phyloP scores from a whole-genome alignment of 129 eudicot species.

The Glebionis coronaria region DNA sequence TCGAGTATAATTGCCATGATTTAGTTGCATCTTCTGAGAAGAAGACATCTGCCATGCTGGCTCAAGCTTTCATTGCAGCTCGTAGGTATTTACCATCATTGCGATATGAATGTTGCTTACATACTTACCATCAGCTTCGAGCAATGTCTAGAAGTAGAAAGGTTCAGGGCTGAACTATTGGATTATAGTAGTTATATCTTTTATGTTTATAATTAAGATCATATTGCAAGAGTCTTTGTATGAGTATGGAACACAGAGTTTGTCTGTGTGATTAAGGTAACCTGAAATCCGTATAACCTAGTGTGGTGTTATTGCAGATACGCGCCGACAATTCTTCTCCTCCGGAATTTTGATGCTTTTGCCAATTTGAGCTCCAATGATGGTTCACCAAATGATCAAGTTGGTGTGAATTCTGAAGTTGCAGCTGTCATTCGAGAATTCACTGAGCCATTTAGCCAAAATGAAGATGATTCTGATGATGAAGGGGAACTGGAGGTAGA shows the following conservation, averaged over 20 bases:
- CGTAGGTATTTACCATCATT: conserved; percentile 54
- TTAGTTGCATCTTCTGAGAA: conserved; percentile 74
- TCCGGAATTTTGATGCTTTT: conserved; percentile 84
- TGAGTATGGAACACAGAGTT: conserved; percentile 2
- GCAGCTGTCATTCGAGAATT: conserved; percentile 77
- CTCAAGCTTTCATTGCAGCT: conserved; percentile 77
- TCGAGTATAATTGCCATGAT: conserved; percentile 74
- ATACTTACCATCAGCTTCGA: too few species aligned
- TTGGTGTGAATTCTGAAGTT: conserved; percentile 73
- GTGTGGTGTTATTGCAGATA: conserved; percentile 47
- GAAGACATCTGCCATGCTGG: conserved; percentile 60
- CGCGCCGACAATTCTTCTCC: conserved; percentile 85
- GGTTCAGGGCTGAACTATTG: not conserved
- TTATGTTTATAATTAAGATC: conserved; percentile 6
- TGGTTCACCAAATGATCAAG: conserved; percentile 74
- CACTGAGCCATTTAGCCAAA: conserved; percentile 56
- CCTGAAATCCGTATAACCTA: conserved; percentile 13
- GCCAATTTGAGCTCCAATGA: conserved; percentile 56
- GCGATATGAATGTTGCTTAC: conserved; percentile 8
- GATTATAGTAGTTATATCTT: conserved; percentile 4
- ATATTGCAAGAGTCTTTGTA: not conserved
- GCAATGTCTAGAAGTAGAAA: too few species aligned
- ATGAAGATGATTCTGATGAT: conserved; percentile 42
- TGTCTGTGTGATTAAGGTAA: conserved; percentile 1
- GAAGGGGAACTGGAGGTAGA: conserved; percentile 43